Conservation (phyloP, 257 asterid species). For the Solanum gandarillasii region DNA sequence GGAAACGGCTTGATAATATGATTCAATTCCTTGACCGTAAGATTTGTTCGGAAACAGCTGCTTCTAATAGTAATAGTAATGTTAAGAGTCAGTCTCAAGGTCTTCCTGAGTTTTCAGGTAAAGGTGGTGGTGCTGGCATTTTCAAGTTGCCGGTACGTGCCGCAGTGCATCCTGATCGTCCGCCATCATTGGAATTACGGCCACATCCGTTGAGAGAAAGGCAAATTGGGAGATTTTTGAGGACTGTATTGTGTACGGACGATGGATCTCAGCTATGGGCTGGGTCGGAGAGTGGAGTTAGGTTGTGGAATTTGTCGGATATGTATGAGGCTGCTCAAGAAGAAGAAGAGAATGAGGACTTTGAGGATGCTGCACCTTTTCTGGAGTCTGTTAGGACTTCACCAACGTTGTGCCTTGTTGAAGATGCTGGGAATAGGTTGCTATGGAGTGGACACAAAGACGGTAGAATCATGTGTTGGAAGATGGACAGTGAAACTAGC, state of each 20-base stretch:
- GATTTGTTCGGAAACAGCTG: constrained; percentile 34
- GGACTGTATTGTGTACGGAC: constrained; percentile 43
- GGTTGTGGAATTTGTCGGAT: constrained; percentile 67
- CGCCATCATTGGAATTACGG: constrained; percentile 73
- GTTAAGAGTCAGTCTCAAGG: constrained; percentile 19
- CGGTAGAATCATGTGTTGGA: constrained; percentile 86
- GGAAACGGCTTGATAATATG: constrained; percentile 81
- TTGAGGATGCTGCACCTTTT: constrained; percentile 54
- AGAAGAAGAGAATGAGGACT: constrained; percentile 20
- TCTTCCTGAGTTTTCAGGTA: constrained; percentile 53
- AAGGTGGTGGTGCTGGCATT: constrained; percentile 58
- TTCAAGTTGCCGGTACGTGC: constrained; percentile 59
- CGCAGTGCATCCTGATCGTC: constrained; percentile 62
- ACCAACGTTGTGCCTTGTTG: constrained; percentile 58
- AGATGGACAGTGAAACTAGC: constrained; percentile 35
- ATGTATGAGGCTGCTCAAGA: constrained; percentile 32
- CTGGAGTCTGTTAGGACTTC: constrained; percentile 46
- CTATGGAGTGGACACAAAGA: constrained; percentile 97
- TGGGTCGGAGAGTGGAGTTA: constrained; percentile 78
- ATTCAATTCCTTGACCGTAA: constrained; percentile 75
- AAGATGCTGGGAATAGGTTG: constrained; percentile 62
- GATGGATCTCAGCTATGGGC: constrained; percentile 83
- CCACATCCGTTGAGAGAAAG: constrained; percentile 83
- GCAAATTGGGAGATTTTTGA: constrained; percentile 67
- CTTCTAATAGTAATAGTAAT: background rate